Evolutionary conservation across 139 green algal species (phyloP), one percentile per base, ranked within the genome.

Genomic region (Chlorella sp.): DNA sequence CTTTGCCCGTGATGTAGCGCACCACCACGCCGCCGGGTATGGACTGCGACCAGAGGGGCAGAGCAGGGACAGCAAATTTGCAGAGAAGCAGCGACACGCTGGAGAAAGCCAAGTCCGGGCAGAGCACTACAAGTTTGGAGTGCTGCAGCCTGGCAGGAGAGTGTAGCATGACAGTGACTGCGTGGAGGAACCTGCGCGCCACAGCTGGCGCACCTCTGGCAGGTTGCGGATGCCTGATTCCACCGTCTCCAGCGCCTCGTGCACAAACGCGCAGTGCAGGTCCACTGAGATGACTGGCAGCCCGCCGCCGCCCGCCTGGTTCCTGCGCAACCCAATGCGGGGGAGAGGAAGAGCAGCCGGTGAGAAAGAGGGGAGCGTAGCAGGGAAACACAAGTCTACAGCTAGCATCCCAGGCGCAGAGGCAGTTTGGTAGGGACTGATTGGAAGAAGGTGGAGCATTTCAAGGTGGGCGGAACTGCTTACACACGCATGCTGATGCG

Each of bases 401-500:
- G n/a, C n/a, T n/a, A n/a, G n/a, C n/a, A n/a, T n/a, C n/a, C n/a
- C n/a, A n/a, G n/a, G n/a, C n/a, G n/a, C n/a, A n/a, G n/a, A n/a
- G n/a, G n/a, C n/a, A n/a, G n/a, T n/a, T n/a, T n/a, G n/a, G n/a
- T n/a, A n/a, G n/a, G n/a, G n/a, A n/a, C n/a, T n/a, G n/a, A n/a
- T n/a, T n/a, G n/a, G n/a, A n/a, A n/a, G n/a, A n/a, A n/a, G n/a
- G n/a, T n/a, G n/a, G n/a, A n/a, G n/a, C n/a, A n/a, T n/a, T n/a
- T n/a, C n/a, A n/a, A n/a, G n/a, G 41, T 39, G 34, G 5, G 21
- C 9, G 4, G 38, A 41, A 13, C 36, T 3, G 78, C 80, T 85
- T 36, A 85, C 80, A 85, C 80, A 57, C 80, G 68, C 51, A 80
- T 85, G 68, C 68, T 57, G 67, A 85, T 85, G 80, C 80, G 80